These are phyloP conservation scores for Trametes villosa DNA, from an alignment of 768 basidiomycete genomes.

Conservation along the genomic window DNA sequence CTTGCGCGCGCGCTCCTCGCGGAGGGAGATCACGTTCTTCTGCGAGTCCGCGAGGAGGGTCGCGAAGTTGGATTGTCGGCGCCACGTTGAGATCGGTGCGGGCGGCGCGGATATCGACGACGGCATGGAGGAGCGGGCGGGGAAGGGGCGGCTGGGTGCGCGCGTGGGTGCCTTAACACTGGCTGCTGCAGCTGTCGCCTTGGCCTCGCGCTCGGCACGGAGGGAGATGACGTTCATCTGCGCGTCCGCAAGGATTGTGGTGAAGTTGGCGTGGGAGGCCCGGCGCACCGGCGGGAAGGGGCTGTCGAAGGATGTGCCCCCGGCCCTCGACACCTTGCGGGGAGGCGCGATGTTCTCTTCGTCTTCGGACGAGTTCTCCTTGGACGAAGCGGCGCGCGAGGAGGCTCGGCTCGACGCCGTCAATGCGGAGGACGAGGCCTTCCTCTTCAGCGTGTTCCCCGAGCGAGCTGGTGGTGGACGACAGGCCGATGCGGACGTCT, in stretches of 20 bases:
- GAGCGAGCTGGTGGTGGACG: neutral
- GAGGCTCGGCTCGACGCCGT: neutral
- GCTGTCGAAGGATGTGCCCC: neutral
- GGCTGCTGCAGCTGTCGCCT: neutral
- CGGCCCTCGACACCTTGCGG: neutral
- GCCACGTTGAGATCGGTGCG: conserved; percentile 5
- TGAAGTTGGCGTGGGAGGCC: conserved; percentile 35
- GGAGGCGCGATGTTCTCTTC: conserved; percentile 20
- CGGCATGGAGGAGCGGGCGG: neutral
- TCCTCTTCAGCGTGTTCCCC: neutral
- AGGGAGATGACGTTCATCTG: conserved; percentile 41
- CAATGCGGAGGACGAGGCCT: neutral
- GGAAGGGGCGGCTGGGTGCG: no score
- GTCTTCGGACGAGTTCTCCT: conserved; percentile 15
- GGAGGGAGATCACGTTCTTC: conserved; percentile 42
- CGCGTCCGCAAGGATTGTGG: conserved; percentile 46
- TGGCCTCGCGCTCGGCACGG: conserved; percentile 31
- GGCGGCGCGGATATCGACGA: conserved; percentile 1
- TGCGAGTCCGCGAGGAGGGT: conserved; percentile 50
- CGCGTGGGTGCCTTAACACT: no score
- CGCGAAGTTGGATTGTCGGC: conserved; percentile 31
- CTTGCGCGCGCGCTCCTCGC: conserved; percentile 26
- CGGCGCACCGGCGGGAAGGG: conserved; percentile 17
- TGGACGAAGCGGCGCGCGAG: neutral
- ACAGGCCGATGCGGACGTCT: neutral